A percentile compares a stretch with the other conserved stretches of the same genome.
phyloP scores from a whole-genome alignment of 108 stramenopile genomes.

The Cyclostephanos invisitatus region DNA sequence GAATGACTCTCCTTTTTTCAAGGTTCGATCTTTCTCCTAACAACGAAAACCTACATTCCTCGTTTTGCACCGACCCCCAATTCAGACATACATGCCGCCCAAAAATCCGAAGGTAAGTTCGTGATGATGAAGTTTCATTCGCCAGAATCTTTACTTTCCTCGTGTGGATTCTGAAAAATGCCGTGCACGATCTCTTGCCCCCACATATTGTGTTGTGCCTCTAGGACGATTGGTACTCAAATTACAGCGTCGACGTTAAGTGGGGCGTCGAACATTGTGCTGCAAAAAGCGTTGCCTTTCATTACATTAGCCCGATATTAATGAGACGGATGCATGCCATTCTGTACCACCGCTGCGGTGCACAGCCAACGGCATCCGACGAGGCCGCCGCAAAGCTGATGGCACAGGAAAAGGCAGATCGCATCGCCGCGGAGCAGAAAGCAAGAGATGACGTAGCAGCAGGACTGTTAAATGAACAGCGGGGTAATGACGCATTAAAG shows the following conservation, averaged over 20 bases:
- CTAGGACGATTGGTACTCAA: constrained; percentile 87
- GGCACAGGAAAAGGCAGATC: background rate
- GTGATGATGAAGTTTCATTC: background rate
- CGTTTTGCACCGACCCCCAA: no score
- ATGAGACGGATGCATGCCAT: constrained; percentile 82
- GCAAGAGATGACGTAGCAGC: no score
- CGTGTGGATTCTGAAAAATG: background rate
- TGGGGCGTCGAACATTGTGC: constrained; percentile 90
- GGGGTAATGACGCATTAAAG: background rate
- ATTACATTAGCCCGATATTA: constrained; percentile 84
- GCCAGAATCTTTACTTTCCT: background rate
- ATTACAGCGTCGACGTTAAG: constrained; percentile 87
- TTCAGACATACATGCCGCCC: constrained; percentile 67
- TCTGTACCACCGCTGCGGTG: constrained; percentile 56
- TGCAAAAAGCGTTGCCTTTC: constrained; percentile 86
- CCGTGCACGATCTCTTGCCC: background rate
- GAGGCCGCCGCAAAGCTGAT: background rate
- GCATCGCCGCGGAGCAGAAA: no score
- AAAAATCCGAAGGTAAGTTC: constrained; percentile 27
- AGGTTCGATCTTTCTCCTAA: no score
- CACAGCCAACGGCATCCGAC: background rate
- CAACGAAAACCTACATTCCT: no score
- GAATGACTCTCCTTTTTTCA: no score
- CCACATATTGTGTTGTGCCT: background rate
- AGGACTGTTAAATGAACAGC: background rate